A percentile compares a stretch with the other conserved stretches of the same genome.
Evolutionary conservation across 1,284 basidiomycete species (phyloP).

Genomic region (Irpex sp.): DNA sequence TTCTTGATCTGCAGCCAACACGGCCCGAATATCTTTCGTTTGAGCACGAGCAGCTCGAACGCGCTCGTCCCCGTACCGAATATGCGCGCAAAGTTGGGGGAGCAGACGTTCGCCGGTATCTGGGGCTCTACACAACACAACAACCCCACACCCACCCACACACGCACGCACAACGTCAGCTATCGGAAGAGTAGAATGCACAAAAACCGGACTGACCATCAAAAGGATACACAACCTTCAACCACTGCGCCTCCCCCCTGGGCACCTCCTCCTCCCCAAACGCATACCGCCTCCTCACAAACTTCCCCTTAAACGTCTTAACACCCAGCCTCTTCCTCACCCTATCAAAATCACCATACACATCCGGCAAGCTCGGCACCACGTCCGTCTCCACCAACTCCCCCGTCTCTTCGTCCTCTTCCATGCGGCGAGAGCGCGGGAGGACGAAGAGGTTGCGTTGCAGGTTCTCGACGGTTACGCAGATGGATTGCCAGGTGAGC

Average conservation of each 20-base stretch:
- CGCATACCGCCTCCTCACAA: slow-evolving; percentile 89
- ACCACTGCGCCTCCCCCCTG: slow-evolving; percentile 78
- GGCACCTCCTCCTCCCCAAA: slow-evolving; percentile 89
- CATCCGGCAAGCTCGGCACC: slow-evolving; percentile 64
- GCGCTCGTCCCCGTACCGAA: slow-evolving; percentile 94
- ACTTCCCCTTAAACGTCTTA: slow-evolving; percentile 77
- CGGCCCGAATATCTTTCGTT: slow-evolving; percentile 98
- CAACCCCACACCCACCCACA: no score
- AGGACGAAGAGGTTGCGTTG: slow-evolving; percentile 95
- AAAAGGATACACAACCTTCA: slow-evolving; percentile 90
- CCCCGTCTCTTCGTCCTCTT: slow-evolving; percentile 54
- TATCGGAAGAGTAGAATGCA: no score
- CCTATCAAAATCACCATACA: slow-evolving; percentile 84
- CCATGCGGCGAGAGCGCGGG: slow-evolving; percentile 67
- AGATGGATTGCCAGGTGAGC: slow-evolving; percentile 79
- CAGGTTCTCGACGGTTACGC: slow-evolving; percentile 82
- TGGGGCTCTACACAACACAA: no score
- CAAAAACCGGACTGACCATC: no score
- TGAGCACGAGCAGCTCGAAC: slow-evolving; percentile 94
- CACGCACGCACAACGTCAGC: no score
- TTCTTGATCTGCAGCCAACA: slow-evolving; percentile 93
- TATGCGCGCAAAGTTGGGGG: slow-evolving; percentile 83
- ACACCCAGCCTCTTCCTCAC: slow-evolving; percentile 75
- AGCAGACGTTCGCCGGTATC: slow-evolving; percentile 70
- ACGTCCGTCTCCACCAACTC: slow-evolving; percentile 73